Evolutionary conservation across 1,284 basidiomycete genomes (phyloP).

Genomic region (Cryptococcus deneoformans): DNA sequence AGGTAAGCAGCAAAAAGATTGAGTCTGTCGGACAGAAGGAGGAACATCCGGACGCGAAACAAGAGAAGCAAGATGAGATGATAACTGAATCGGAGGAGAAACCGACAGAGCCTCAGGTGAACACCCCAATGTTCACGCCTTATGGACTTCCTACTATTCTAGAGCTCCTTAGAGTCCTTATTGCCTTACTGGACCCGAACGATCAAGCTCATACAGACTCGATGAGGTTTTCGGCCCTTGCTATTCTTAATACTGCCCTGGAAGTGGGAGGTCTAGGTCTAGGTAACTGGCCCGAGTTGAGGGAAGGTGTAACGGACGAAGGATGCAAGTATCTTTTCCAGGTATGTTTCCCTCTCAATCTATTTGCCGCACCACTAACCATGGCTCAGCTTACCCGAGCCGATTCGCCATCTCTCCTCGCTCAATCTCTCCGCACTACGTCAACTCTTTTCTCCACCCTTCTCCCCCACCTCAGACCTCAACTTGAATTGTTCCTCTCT

Average conservation of each 20-base stretch:
- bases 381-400: constrained; percentile 73
- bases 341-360: constrained; percentile 15
- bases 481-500: constrained; percentile 91
- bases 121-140: constrained; percentile 42
- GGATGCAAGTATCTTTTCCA: constrained; percentile 94
- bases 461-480: constrained; percentile 85
- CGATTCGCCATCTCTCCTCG: constrained; percentile 76
- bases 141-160: constrained; percentile 91
- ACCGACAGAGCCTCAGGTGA: neutral
- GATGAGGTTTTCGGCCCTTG: constrained; percentile 84
- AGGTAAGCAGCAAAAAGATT: constrained; percentile 1
- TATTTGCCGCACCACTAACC: neutral
- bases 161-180: constrained; percentile 89
- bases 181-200: constrained; percentile 91
- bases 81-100: neutral
- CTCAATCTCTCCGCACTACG: constrained; percentile 77
- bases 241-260: constrained; percentile 84
- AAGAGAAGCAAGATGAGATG: neutral
- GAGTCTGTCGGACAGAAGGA: neutral
- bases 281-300: constrained; percentile 56
- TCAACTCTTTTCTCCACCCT: constrained; percentile 86
- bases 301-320: constrained; percentile 59
- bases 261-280: constrained; percentile 79
- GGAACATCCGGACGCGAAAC: constrained; percentile 16
- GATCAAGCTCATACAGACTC: constrained; percentile 96